Evolutionary conservation across 2,329 filamentous ascomycete genomes (phyloP).

Genomic region (Scytalidium sp.): DNA sequence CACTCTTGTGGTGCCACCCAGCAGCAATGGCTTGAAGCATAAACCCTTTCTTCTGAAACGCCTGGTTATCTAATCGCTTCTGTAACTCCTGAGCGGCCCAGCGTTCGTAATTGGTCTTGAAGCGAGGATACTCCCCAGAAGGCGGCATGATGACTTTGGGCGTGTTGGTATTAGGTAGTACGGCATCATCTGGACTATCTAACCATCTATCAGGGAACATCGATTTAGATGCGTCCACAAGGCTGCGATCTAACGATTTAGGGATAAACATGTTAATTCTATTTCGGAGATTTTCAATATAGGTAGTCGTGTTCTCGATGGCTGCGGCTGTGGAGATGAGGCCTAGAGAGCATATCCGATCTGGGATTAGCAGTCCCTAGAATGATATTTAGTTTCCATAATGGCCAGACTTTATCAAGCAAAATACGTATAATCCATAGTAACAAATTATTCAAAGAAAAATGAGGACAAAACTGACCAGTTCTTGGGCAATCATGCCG

Average conservation of each 20-base stretch:
- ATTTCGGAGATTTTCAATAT: slow-evolving; percentile 60
- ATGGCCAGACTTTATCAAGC: neutral
- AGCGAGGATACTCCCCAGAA: slow-evolving; percentile 44
- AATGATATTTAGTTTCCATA: neutral
- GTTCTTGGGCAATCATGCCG: slow-evolving; percentile 88
- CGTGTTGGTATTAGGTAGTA: slow-evolving; percentile 43
- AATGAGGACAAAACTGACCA: slow-evolving; percentile 41
- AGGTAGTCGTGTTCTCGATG: slow-evolving; percentile 60
- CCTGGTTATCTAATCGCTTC: slow-evolving; percentile 61
- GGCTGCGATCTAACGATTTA: slow-evolving; percentile 64
- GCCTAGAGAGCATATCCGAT: slow-evolving; percentile 51
- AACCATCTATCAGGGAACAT: slow-evolving; percentile 69
- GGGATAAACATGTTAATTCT: slow-evolving; percentile 61
- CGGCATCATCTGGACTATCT: slow-evolving; percentile 53
- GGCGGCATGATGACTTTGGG: slow-evolving; percentile 32
- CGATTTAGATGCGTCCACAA: slow-evolving; percentile 61
- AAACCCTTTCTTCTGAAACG: slow-evolving; percentile 66
- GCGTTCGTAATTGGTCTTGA: slow-evolving; percentile 75
- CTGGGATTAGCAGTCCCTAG: slow-evolving; percentile 46
- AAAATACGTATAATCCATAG: too few relatives aligned
- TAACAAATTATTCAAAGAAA: too few relatives aligned
- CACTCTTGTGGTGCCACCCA: slow-evolving; percentile 74
- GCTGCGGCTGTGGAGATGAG: slow-evolving; percentile 60
- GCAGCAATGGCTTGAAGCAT: slow-evolving; percentile 75
- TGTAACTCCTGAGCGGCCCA: slow-evolving; percentile 76